Conservation (phyloP, 2,329 filamentous ascomycete species). For the Penicillium sp. region DNA sequence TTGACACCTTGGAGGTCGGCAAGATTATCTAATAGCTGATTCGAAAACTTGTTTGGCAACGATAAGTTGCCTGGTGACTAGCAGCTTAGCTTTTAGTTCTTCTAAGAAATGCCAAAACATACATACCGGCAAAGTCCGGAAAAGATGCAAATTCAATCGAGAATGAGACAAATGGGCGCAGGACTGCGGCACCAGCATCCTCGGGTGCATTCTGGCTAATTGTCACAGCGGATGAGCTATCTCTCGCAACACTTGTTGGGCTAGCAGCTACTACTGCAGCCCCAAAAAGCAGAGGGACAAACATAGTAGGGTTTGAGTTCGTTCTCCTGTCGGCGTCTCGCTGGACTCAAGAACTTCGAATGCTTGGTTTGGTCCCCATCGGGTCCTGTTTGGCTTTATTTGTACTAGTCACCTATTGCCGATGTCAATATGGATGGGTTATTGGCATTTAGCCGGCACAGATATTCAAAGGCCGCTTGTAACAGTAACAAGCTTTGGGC, state of each 20-base stretch:
- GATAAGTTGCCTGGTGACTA: constrained; percentile 51
- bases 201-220: constrained; percentile 9
- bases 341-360: background rate
- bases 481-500: background rate
- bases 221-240: constrained; percentile 4
- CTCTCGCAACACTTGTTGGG: constrained; percentile 2
- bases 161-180: constrained; percentile 50
- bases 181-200: constrained; percentile 13
- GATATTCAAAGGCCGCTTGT: constrained; percentile 14
- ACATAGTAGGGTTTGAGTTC: background rate
- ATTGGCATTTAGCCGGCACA: constrained; percentile 1
- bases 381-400: background rate
- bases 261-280: constrained; percentile 11
- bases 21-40: constrained; percentile 61
- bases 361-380: background rate
- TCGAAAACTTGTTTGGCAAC: constrained; percentile 60
- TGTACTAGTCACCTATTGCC: background rate
- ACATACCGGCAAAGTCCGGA: constrained; percentile 52
- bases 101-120: background rate
- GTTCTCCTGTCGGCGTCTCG: background rate
- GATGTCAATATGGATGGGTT: constrained; percentile 2
- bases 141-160: constrained; percentile 57
- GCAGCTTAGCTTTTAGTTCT: background rate
- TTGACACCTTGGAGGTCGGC: constrained; percentile 56
- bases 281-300: constrained; percentile 8